These are phyloP conservation scores for Pseudogymnoascus sp. DNA, from an alignment of 2,329 filamentous ascomycete genomes.

Conservation along the genomic window DNA sequence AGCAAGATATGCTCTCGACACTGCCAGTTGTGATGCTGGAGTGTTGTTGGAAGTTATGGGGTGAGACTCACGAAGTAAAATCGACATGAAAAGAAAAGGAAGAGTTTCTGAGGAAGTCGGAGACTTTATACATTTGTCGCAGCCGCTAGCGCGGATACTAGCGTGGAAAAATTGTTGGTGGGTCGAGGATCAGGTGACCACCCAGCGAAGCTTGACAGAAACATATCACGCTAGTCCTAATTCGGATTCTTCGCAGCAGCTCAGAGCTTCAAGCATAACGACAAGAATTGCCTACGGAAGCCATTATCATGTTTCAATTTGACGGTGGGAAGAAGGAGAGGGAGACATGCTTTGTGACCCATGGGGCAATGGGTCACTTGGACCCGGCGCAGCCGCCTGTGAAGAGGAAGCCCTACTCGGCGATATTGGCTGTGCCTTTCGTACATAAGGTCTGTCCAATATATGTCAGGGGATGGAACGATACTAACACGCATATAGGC, in stretches of 20 bases:
- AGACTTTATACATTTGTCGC: conserved; percentile 4
- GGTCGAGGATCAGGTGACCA: neutral
- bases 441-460: conserved; percentile 51
- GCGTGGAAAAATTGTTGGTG: conserved; percentile 2
- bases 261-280: neutral
- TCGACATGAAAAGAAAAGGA: conserved; percentile 13
- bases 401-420: conserved; percentile 70
- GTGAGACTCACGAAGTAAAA: conserved; percentile 20
- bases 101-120: conserved; percentile 5
- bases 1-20: neutral
- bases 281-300: conserved; percentile 6
- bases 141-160: neutral
- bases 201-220: neutral
- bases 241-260: neutral
- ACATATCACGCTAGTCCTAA: neutral
- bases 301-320: conserved; percentile 36
- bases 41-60: conserved; percentile 2
- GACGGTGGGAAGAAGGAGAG: conserved; percentile 29
- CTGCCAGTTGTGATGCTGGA: neutral
- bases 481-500: conserved; percentile 35
- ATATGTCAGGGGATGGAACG: neutral
- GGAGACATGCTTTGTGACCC: conserved; percentile 67
- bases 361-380: conserved; percentile 60
- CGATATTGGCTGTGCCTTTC: conserved; percentile 57
- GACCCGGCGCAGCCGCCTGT: conserved; percentile 62